phyloP scores from a whole-genome alignment of 345 rosid species.

The Excoecaria cochinchinensis region DNA sequence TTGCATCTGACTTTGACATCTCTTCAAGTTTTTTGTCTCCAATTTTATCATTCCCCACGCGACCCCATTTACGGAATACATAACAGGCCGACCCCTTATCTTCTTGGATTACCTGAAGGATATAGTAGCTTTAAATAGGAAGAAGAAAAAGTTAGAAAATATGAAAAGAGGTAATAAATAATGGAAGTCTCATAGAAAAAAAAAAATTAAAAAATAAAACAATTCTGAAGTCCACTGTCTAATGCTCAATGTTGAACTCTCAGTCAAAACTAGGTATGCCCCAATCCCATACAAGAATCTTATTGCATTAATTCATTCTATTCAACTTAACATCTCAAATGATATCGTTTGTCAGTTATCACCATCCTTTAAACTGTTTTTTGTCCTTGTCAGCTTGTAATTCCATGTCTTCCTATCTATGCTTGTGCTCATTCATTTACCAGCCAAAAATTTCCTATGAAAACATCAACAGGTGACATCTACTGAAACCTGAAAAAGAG shows the following conservation, averaged over 20 bases:
- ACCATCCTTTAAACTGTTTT: too few species aligned
- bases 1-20: slow-evolving; percentile 78
- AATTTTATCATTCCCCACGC: slow-evolving; percentile 85
- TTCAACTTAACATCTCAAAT: neutral
- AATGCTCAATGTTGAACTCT: neutral
- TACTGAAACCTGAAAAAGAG: too few species aligned
- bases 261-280: neutral
- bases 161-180: neutral
- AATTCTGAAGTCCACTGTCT: neutral
- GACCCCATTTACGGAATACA: slow-evolving; percentile 94
- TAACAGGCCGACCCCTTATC: slow-evolving; percentile 77
- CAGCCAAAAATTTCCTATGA: too few species aligned
- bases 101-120: slow-evolving; percentile 90
- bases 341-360: neutral
- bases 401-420: neutral
- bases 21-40: slow-evolving; percentile 74
- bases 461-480: too few species aligned
- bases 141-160: slow-evolving; percentile 26
- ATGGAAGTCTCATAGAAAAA: neutral
- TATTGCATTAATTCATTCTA: neutral
- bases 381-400: neutral
- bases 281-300: neutral
- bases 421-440: neutral
- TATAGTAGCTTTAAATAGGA: slow-evolving; percentile 59
- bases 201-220: neutral